These are phyloP conservation scores for Metschnikowia drakensbergensis DNA, from an alignment of 805 yeast genomes.

Conservation along the genomic window DNA sequence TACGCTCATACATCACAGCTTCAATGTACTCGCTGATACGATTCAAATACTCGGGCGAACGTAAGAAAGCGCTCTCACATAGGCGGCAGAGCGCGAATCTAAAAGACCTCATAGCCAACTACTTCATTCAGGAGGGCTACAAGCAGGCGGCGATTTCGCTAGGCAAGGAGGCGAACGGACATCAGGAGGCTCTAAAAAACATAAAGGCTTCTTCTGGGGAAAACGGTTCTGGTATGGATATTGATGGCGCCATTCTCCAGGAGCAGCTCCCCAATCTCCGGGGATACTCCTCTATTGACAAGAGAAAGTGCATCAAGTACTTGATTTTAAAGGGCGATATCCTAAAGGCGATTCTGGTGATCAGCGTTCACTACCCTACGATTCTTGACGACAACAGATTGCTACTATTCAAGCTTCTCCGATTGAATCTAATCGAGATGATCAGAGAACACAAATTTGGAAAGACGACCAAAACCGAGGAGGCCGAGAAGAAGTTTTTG, in stretches of 20 bases:
- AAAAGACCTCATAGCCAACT: conserved; percentile 61
- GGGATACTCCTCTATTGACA: conserved; percentile 50
- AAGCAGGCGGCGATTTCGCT: conserved; percentile 61
- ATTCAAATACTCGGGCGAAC: conserved; percentile 6
- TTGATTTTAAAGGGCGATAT: conserved; percentile 59
- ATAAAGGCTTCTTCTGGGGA: not conserved
- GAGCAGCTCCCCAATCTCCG: not conserved
- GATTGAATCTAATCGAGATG: conserved; percentile 76
- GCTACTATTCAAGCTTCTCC: conserved; percentile 67
- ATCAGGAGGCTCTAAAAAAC: not conserved
- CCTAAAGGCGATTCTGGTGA: conserved; percentile 50
- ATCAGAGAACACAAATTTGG: conserved; percentile 49
- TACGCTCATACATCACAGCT: not conserved
- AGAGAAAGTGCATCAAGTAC: conserved; percentile 50
- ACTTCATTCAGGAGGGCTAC: conserved; percentile 74
- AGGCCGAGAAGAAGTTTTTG: conserved; percentile 45
- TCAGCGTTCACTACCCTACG: conserved; percentile 60
- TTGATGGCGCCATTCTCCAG: not conserved
- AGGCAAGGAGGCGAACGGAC: conserved; percentile 49
- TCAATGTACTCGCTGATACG: conserved; percentile 8
- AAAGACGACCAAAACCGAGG: conserved; percentile 1
- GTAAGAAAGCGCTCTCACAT: conserved; percentile 16
- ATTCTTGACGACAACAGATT: conserved; percentile 59
- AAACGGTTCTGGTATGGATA: not conserved
- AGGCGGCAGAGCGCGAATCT: conserved; percentile 29